phyloP scores from a whole-genome alignment of 2,329 filamentous ascomycete genomes.

The Talaromyces verruculosus region DNA sequence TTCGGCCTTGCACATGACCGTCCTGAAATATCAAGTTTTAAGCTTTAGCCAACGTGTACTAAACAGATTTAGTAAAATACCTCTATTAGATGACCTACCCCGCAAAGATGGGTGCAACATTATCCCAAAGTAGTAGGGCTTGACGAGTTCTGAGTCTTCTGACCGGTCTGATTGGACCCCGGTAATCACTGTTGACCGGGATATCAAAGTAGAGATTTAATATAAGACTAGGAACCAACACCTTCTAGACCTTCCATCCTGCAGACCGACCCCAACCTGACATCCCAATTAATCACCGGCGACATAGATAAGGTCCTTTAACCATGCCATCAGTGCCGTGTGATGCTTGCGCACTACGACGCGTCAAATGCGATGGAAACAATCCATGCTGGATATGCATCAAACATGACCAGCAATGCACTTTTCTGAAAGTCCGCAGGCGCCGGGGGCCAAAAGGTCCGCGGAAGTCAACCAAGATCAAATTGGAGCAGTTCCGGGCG shows the following conservation, averaged over 20 bases:
- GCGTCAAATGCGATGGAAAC: constrained; percentile 25
- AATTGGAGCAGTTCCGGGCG: constrained; percentile 13
- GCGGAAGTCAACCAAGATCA: constrained; percentile 12
- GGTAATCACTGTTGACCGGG: not conserved
- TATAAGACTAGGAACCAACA: not conserved
- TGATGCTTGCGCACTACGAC: constrained; percentile 20
- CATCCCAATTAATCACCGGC: not conserved
- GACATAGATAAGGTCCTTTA: not conserved
- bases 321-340: constrained; percentile 17
- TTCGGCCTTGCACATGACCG: not conserved
- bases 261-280: not conserved
- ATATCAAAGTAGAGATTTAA: not conserved
- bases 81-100: not conserved
- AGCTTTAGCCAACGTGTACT: not conserved
- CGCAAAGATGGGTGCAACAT: constrained; percentile 3
- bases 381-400: constrained; percentile 23
- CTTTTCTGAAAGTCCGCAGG: constrained; percentile 23
- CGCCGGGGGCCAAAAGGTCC: constrained; percentile 21
- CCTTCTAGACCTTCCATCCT: constrained; percentile 4
- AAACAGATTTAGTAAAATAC: not conserved
- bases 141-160: not conserved
- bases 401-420: constrained; percentile 22
- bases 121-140: not conserved
- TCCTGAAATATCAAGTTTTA: not conserved
- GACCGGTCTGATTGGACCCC: not conserved